Conservation (phyloP, 345 rosid genomes). For the Microcos paniculata region DNA sequence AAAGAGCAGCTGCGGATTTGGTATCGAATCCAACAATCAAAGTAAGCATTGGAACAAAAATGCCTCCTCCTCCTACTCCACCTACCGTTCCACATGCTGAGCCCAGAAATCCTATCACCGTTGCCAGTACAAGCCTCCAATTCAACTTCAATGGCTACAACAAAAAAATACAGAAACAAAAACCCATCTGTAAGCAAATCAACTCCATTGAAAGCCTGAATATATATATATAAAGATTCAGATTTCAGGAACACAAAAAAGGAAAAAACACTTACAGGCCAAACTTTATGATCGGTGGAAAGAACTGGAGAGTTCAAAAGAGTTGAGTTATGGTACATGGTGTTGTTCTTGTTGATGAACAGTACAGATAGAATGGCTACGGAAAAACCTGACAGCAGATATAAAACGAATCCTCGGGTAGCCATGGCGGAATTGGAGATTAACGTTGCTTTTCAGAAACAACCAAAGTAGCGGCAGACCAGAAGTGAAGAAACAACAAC, state of each 20-base stretch:
- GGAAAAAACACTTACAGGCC: slow-evolving; percentile 66
- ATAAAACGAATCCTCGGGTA: slow-evolving; percentile 54
- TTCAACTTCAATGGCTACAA: slow-evolving; percentile 60
- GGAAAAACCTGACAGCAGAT: slow-evolving; percentile 61
- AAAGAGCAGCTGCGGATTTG: slow-evolving; percentile 95
- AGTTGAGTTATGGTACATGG: slow-evolving; percentile 10
- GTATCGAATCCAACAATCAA: slow-evolving; percentile 86
- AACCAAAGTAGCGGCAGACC: neutral
- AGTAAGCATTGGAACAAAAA: slow-evolving; percentile 96
- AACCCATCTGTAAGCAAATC: neutral
- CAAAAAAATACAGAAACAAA: neutral
- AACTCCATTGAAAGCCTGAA: neutral
- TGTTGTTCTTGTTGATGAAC: slow-evolving; percentile 27
- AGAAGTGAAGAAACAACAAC: slow-evolving; percentile 3
- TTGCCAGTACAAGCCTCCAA: slow-evolving; percentile 69
- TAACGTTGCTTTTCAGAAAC: neutral
- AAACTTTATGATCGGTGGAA: slow-evolving; percentile 36
- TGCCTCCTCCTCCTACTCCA: slow-evolving; percentile 98
- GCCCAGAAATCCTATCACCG: slow-evolving; percentile 81
- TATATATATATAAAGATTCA: neutral
- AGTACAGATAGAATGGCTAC: slow-evolving; percentile 50
- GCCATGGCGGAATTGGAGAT: slow-evolving; percentile 32
- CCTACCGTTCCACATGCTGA: slow-evolving; percentile 97
- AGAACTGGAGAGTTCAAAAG: slow-evolving; percentile 2
- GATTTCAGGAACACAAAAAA: too few relatives aligned